These are phyloP conservation scores for Neurospora hispaniola DNA, from an alignment of 495 filamentous ascomycete species.

Conservation along the genomic window DNA sequence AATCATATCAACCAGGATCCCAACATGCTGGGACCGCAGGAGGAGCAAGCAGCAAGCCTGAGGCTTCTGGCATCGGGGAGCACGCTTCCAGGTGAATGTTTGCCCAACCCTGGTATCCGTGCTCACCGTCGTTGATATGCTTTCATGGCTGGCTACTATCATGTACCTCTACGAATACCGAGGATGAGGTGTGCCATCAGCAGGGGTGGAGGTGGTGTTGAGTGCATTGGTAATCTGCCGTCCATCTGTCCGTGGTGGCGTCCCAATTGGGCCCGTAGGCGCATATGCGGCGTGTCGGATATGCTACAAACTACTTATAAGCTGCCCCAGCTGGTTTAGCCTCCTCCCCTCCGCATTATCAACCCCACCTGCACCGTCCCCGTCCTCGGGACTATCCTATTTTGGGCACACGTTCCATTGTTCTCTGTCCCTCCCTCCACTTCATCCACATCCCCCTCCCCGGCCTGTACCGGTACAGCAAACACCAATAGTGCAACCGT, in stretches of 20 bases:
- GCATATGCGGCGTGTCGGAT: conserved; percentile 6
- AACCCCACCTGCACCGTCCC: conserved; percentile 1
- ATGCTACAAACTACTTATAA: conserved; percentile 10
- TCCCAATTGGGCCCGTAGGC: not conserved
- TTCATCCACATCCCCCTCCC: not conserved
- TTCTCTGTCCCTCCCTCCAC: not conserved
- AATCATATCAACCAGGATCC: not conserved
- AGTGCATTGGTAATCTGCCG: not conserved
- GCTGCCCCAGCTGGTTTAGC: conserved; percentile 12
- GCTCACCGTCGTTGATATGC: not conserved
- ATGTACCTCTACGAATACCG: not conserved
- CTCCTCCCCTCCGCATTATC: conserved; percentile 7
- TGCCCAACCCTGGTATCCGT: not conserved
- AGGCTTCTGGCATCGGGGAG: not conserved
- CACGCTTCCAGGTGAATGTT: not conserved
- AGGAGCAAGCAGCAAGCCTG: not conserved
- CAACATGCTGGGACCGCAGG: not conserved
- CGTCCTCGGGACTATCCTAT: conserved; percentile 1
- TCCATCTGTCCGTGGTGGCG: not conserved
- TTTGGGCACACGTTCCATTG: conserved; percentile 6
- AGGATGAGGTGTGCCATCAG: not conserved
- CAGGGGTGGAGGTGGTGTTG: not conserved
- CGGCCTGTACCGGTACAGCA: not conserved
- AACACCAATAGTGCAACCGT: not conserved
- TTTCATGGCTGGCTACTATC: not conserved